Base-by-base conservation (phyloP, 768 basidiomycete genomes). In the Phanerodontia chrysosporium region DNA sequence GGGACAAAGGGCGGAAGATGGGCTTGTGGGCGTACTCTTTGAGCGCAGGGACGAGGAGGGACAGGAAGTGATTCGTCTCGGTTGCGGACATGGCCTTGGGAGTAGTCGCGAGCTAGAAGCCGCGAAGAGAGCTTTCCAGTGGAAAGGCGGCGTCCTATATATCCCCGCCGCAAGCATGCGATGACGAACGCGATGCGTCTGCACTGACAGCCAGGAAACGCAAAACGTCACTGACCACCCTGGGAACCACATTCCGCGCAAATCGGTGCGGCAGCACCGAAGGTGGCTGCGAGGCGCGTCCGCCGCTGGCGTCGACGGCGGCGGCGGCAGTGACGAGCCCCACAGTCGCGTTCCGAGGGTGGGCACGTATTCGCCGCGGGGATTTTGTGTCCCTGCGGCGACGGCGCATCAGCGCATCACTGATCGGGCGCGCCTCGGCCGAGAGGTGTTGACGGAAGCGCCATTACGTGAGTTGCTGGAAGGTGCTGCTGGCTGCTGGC, bases 41-140 rank as follows among this genome's bases (percentile, higher is more conserved):
- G 52, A 61, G 48, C 2, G 56, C 25, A 14, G 51, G 56, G 0
- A 58, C 2, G 21, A 61, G 27, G 14, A 61, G 48, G 13, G 56
- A 54, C n/a, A 61, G 52, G 51, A 42, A 61, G 52, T 61, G 56
- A n/a, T 61, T 48, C 2, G 49, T 18, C 39, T 42, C 39, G 39
- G 10, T 42, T 42, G 16, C 39, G 16, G 39, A 42, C 39, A 42
- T 42, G 39, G 4, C 39, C 10, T 13, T 18, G 9, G 39, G 4
- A 18, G 10, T 9, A 42, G 39, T 5, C 46, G 46, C 46, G 46
- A 48, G 46, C 46, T 48, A 28, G 10, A 48, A 24, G 46, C 27
- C 22, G 10, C 46, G 22, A 13, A 22, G 10, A 8, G 46, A 48
- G 24, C 46, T 24, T 25, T 48, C 24, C 27, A 18, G 10, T 42